Conservation (phyloP, 1,284 basidiomycete species). For the Cryptococcus sp. region DNA sequence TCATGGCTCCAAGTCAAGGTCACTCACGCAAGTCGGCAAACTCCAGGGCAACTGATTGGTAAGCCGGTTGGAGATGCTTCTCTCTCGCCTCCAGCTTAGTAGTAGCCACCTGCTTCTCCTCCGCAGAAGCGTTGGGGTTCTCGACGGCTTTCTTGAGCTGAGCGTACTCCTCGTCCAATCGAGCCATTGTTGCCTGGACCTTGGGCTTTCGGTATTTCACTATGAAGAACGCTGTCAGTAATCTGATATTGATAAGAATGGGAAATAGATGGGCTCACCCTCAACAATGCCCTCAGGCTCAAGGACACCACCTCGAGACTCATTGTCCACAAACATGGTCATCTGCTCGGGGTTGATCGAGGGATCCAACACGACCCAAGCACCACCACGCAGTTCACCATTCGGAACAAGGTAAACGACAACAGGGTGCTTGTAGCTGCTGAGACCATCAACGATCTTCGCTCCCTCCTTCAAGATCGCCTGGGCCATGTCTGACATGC, state of each 20-base stretch:
- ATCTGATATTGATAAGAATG: neutral
- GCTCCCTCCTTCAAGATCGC: conserved; percentile 91
- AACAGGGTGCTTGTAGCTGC: conserved; percentile 96
- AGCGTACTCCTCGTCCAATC: conserved; percentile 83
- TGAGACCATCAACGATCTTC: conserved; percentile 97
- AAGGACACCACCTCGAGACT: conserved; percentile 93
- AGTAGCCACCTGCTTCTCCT: conserved; percentile 70
- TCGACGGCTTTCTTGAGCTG: conserved; percentile 77
- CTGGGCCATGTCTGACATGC: conserved; percentile 68
- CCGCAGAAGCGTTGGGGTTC: conserved; percentile 67
- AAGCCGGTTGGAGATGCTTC: conserved; percentile 80
- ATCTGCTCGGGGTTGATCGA: conserved; percentile 96
- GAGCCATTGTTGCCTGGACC: conserved; percentile 86
- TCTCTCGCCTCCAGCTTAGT: conserved; percentile 76
- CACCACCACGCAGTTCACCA: conserved; percentile 97
- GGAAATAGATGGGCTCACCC: conserved; percentile 26
- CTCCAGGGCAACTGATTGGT: conserved; percentile 88
- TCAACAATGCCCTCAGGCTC: conserved; percentile 98
- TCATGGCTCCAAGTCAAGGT: conserved; percentile 46
- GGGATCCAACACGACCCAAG: conserved; percentile 98
- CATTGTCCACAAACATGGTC: conserved; percentile 98
- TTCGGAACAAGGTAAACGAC: conserved; percentile 99
- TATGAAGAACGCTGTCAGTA: conserved; percentile 5
- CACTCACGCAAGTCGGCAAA: conserved; percentile 97
- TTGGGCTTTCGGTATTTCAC: conserved; percentile 82